phyloP scores from a whole-genome alignment of 2,329 filamentous ascomycete species.

The Exophiala aquamarina region DNA sequence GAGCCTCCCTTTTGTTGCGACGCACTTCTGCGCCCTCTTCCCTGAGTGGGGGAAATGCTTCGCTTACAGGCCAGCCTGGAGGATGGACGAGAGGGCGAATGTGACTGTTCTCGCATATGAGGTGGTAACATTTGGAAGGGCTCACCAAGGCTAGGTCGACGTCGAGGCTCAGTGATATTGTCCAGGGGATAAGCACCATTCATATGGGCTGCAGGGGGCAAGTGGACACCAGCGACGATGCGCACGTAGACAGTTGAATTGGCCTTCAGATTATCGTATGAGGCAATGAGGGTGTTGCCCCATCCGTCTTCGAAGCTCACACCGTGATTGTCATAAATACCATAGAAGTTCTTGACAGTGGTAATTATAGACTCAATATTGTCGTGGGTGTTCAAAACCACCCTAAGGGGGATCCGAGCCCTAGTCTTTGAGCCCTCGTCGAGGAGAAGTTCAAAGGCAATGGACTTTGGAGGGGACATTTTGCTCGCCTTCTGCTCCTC shows the following conservation, averaged over 20 bases:
- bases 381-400: constrained; percentile 91
- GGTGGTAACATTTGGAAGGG: constrained; percentile 64
- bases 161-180: constrained; percentile 54
- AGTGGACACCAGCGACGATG: constrained; percentile 63
- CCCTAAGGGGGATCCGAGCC: constrained; percentile 65
- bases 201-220: constrained; percentile 47
- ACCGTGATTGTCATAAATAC: constrained; percentile 83
- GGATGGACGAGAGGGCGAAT: constrained; percentile 65
- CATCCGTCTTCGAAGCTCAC: constrained; percentile 93
- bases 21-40: constrained; percentile 71
- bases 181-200: constrained; percentile 48
- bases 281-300: constrained; percentile 87
- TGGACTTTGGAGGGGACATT: constrained; percentile 53
- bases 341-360: constrained; percentile 98
- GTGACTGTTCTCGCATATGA: constrained; percentile 56
- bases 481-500: constrained; percentile 29
- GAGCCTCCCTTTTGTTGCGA: constrained; percentile 74
- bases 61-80: constrained; percentile 73
- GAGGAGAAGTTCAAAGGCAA: constrained; percentile 64
- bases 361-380: constrained; percentile 97
- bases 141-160: constrained; percentile 58
- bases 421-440: constrained; percentile 58
- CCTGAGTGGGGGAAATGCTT: constrained; percentile 71
- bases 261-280: constrained; percentile 92
- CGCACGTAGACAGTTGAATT: constrained; percentile 93